These are phyloP conservation scores for Monosporascus cannonballus DNA, from an alignment of 2,329 filamentous ascomycete genomes.

Conservation along the genomic window DNA sequence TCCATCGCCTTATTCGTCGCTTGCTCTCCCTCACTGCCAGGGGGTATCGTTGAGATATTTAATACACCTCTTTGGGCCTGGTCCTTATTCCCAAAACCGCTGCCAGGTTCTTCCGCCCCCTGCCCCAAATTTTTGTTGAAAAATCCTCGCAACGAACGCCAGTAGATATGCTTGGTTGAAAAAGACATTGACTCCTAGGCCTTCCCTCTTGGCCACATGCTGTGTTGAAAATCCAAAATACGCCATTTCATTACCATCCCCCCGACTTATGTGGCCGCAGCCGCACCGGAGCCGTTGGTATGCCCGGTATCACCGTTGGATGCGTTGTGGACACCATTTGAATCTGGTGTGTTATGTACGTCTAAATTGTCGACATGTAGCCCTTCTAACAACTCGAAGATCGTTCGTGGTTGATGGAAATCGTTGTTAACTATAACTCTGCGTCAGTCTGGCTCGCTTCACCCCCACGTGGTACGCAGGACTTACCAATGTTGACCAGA, in stretches of 20 bases:
- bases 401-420: slow-evolving; percentile 76
- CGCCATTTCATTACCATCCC: slow-evolving; percentile 20
- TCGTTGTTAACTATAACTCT: slow-evolving; percentile 80
- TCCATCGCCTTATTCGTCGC: too few relatives aligned
- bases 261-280: slow-evolving; percentile 8
- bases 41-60: slow-evolving; percentile 38
- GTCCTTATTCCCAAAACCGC: slow-evolving; percentile 11
- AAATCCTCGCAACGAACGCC: slow-evolving; percentile 22
- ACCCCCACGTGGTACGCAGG: neutral
- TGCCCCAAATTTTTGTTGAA: slow-evolving; percentile 28
- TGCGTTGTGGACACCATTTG: slow-evolving; percentile 22
- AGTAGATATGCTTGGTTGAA: slow-evolving; percentile 30
- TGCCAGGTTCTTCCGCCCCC: slow-evolving; percentile 10
- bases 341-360: slow-evolving; percentile 26
- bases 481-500: slow-evolving; percentile 86
- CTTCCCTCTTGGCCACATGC: slow-evolving; percentile 18
- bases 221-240: slow-evolving; percentile 28
- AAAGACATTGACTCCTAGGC: slow-evolving; percentile 14
- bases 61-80: slow-evolving; percentile 24
- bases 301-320: slow-evolving; percentile 14
- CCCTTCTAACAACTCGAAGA: slow-evolving; percentile 82
- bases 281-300: neutral
- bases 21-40: slow-evolving; percentile 3
- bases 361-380: slow-evolving; percentile 64
- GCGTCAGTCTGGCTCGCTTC: slow-evolving; percentile 4